Base-by-base conservation (phyloP, 2,329 filamentous ascomycete genomes). In the Septoria petroselini region DNA sequence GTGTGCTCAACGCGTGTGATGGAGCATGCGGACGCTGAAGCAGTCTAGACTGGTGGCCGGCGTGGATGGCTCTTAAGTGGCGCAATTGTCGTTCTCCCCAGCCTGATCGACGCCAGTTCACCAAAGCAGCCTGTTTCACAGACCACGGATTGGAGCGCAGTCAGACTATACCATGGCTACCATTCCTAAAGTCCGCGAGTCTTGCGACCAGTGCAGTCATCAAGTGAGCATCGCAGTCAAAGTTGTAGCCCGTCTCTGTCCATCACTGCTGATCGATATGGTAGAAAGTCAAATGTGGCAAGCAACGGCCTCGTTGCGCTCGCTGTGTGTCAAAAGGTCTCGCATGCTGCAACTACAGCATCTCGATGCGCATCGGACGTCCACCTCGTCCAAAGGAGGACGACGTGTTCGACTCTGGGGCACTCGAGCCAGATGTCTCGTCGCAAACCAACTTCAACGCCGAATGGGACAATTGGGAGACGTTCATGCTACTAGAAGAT, bases 241-340 rank as follows among this genome's bases (percentile, higher is more conserved):
- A n/a, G n/a, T n/a, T n/a, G n/a, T n/a, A n/a, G n/a, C n/a, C n/a
- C n/a, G n/a, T n/a, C 14, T 25, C 19, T 40, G 2, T 11, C 14
- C 14, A 15, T 31, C 25, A 33, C 6, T 4, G 12, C 31, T 34
- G 15, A 4, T 21, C 21, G 12, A 7, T 43, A 18, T 12, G 18
- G n/a, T 11, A 50, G 41, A 50, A 50, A 21, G 44, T 50, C 11
- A 43, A 41, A 39, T 50, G 48, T 18, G 37, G 48, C 34, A 50
- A 50, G 17, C 31, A 50, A 27, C 33, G 35, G 25, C 48, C 48
- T 3, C 35, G 29, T 14, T 50, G 48, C 33, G 30, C 33, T 27
- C 48, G 48, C 14, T 50, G 48, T 25, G 37, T 38, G 11, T 23
- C 41, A 15, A 50, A 50, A 45, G 48, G 48, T 12, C 41, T 45